These are phyloP conservation scores for Penicillium hesseltinei DNA, from an alignment of 2,329 filamentous ascomycete genomes.

Conservation along the genomic window DNA sequence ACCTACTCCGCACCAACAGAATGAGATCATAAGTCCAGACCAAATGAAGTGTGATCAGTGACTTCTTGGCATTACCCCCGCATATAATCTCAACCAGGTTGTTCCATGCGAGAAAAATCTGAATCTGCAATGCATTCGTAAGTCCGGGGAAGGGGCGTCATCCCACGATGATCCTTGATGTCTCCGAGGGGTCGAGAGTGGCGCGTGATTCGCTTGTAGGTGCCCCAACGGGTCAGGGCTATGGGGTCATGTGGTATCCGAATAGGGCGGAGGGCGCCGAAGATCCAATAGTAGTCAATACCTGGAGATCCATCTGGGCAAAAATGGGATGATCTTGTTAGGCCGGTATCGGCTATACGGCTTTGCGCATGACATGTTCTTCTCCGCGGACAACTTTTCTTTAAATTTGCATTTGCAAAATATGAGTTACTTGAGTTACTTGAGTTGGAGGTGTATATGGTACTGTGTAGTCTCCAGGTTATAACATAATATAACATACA, in stretches of 20 bases:
- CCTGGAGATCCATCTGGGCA: neutral
- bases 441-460: too few species aligned
- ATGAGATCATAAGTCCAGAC: conserved; percentile 1
- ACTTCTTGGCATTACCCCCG: neutral
- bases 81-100: neutral
- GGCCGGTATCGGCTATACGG: neutral
- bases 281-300: neutral
- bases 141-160: conserved; percentile 1
- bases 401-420: neutral
- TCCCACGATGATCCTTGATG: neutral
- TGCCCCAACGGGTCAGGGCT: neutral
- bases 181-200: neutral
- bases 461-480: too few species aligned
- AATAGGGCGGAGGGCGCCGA: neutral
- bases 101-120: neutral
- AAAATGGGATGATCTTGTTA: neutral
- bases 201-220: neutral
- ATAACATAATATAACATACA: too few species aligned
- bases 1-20: neutral
- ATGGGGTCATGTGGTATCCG: neutral
- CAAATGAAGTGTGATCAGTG: neutral
- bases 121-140: neutral
- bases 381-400: neutral
- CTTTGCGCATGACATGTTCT: neutral
- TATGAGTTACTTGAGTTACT: too few species aligned